A percentile compares a stretch with the other conserved stretches of the same genome.
Conservation (phyloP, 305 asterid species). For the Fraxinus floribunda region DNA sequence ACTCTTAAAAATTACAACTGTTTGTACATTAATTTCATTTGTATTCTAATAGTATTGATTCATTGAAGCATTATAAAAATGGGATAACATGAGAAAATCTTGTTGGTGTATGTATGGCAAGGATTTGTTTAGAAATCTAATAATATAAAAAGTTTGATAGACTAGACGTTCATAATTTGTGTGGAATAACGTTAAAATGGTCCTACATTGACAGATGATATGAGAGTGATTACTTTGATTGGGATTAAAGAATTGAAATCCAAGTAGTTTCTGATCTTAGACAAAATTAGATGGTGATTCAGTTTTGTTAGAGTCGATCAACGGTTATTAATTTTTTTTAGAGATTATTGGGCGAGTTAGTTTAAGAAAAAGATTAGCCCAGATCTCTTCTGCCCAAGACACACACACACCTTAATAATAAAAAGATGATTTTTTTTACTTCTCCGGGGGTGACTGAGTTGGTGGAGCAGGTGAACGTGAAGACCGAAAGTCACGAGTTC, state of each 20-base stretch:
- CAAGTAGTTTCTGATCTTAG: not conserved
- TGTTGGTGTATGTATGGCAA: not conserved
- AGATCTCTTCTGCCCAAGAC: not conserved
- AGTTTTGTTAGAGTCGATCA: not conserved
- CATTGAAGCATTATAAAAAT: not conserved
- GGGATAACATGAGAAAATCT: not conserved
- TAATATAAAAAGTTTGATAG: not conserved
- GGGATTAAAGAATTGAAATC: not conserved
- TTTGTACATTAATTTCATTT: not conserved
- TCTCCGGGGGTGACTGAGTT: no score
- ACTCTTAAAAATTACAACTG: not conserved
- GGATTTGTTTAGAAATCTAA: not conserved
- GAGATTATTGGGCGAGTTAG: not conserved
- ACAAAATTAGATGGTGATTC: not conserved
- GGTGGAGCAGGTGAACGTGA: no score
- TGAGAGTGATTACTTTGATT: not conserved
- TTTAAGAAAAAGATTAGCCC: not conserved
- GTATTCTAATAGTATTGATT: not conserved
- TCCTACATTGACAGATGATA: not conserved
- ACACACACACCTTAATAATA: no score
- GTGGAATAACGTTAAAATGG: not conserved
- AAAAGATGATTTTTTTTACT: no score
- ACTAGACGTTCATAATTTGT: not conserved
- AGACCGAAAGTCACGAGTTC: no score
- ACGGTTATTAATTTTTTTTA: no score